Evolutionary conservation across 1,284 basidiomycete genomes (phyloP), one percentile per base, ranked within the genome.

Genomic region (Schizopora paradoxa): DNA sequence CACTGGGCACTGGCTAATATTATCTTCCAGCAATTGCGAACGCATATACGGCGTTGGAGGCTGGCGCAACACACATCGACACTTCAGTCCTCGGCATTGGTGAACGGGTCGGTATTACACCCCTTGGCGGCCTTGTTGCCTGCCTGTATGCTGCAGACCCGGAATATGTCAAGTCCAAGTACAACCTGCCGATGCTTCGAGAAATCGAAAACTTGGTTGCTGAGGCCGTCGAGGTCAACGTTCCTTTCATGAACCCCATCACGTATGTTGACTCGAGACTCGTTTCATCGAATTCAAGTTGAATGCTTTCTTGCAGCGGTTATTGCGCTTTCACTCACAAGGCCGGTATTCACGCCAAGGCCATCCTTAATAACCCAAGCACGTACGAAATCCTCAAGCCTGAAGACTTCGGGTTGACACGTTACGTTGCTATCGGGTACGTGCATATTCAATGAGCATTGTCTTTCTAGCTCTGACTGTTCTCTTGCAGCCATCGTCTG

Each of bases 241-340:
- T 99, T 36, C 95, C 96, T 31, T 99, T 99, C 75, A 91, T 90
- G 82, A 95, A 96, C 67, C 87, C 87, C 26, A 86, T 90, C 61
- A 90, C 87, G 83, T 89, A 67, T 40, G 76, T 69, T 51, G 14
- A 25, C 19, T 19, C 40, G 47, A 29, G 42, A 31, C 46, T 19
- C 28, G 41, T 26, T 27, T 28, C n/a, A 21, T 19, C 13, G 11
- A 23, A 13, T n/a, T 6, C 31, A 3, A 23, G 29, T 29, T 19
- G n/a, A 5, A 35, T 29, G 26, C 38, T 18, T 25, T 21, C 6
- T 35, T 16, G 4, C 52, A 87, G 86, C 47, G 96, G 96, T 23
- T 99, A 98, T 73, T 99, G 96, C 64, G 96, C 96, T 14, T 99
- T 99, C 74, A 99, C 96, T 21, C 96, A 99, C 85, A 99, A 99